Evolutionary conservation across 345 rosid genomes (phyloP), one percentile per base, ranked within the genome.

Genomic region (Bretschneidera sinensis): DNA sequence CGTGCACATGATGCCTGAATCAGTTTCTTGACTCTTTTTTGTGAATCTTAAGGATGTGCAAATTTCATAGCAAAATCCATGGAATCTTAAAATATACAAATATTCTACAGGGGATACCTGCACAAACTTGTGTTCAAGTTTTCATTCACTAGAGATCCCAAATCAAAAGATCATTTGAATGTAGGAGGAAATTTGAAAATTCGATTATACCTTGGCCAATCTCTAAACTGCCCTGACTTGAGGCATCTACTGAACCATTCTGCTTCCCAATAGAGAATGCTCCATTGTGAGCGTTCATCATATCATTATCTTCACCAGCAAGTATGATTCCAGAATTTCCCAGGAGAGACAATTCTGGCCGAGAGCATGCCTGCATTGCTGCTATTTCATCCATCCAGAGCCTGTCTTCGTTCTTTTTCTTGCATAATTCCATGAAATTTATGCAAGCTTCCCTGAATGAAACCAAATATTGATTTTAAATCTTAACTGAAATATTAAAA

Each of bases 381-480:
- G 96, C 92, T 55, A 94, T 76, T 73, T 94, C 97, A 65, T 87
- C 92, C 71, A 87, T 83, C 99, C 99, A 94, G 51, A 81, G 82
- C 61, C 88, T 80, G 72, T 94, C 99, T 76, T 90, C 91, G 33
- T 86, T 90, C 92, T 94, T 94, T 75, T 81, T 83, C 84, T 88
- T 88, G 91, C 99, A 94, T 65, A 94, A 73, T 43, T 90, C 89
- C 71, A 83, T 50, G 76, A 90, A 94, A 77, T 85, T 85, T 48
- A 86, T 51, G 80, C 99, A 94, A 50, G 99, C 99, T 79, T 88
- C 89, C 85, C 97, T 94, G 71, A 28, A 57, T 8, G 45, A 64
- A 66, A 59, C 33, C 34, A 35, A 31, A 51, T 14, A 60, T 1
- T 56, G 31, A 59, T 45, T 22, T 49, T 54, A 48, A 35, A 39